phyloP scores from a whole-genome alignment of 2,329 filamentous ascomycete genomes.

The Fusarium pininemorale region DNA sequence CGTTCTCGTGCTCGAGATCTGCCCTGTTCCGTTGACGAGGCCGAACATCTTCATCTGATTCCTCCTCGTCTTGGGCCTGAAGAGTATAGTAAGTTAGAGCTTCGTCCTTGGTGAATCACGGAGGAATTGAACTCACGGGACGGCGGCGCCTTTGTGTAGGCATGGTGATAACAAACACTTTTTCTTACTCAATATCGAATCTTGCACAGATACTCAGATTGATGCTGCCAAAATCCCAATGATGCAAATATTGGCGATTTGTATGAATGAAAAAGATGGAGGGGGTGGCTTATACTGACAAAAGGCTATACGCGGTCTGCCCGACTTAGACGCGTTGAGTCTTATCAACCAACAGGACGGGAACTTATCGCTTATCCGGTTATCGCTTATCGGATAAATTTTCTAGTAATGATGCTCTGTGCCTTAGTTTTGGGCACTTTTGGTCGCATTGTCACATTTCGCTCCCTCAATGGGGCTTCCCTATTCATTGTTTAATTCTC shows the following conservation, averaged over 20 bases:
- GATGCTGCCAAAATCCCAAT: background rate
- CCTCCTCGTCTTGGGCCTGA: conserved; percentile 45
- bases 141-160: conserved; percentile 48
- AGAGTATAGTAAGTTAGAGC: conserved; percentile 7
- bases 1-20: conserved; percentile 42
- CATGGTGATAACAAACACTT: conserved; percentile 36
- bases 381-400: conserved; percentile 44
- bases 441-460: conserved; percentile 16
- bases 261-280: conserved; percentile 2
- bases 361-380: conserved; percentile 37
- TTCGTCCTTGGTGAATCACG: conserved; percentile 12
- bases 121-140: conserved; percentile 39
- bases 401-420: conserved; percentile 11
- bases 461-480: conserved; percentile 12
- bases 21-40: conserved; percentile 46
- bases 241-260: background rate
- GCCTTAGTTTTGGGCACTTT: background rate
- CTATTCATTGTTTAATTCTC: conserved; percentile 21
- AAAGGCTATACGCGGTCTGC: conserved; percentile 26
- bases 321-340: conserved; percentile 20
- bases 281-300: conserved; percentile 3
- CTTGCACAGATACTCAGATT: background rate
- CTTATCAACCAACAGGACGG: background rate
- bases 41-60: conserved; percentile 46
- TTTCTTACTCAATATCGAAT: background rate